phyloP scores from a whole-genome alignment of 148 eudicot species.

The Vaccinium vitisidaea region DNA sequence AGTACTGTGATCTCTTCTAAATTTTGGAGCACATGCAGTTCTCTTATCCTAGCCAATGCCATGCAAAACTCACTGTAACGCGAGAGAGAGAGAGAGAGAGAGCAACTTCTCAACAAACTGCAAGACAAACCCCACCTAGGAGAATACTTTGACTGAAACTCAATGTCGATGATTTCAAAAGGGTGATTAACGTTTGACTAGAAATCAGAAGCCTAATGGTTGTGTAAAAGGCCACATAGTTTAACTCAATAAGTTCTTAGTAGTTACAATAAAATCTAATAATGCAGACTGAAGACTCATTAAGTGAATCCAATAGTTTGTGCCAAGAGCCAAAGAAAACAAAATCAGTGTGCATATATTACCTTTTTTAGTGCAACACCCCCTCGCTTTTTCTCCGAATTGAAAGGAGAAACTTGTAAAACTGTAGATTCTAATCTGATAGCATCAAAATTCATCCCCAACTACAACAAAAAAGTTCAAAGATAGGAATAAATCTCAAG shows the following conservation, averaged over 20 bases:
- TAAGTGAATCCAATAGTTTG: not conserved
- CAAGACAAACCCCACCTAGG: not conserved
- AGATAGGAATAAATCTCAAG: conserved; percentile 13
- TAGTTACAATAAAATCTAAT: not conserved
- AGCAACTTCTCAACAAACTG: not conserved
- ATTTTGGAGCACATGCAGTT: not conserved
- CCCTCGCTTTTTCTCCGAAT: conserved; percentile 85
- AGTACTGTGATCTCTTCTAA: not conserved
- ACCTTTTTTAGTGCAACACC: conserved; percentile 86
- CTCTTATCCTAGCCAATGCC: not conserved
- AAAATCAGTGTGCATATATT: conserved; percentile 18
- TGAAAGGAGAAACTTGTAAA: conserved; percentile 83
- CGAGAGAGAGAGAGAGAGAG: not conserved
- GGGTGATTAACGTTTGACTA: not conserved
- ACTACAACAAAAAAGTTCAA: conserved; percentile 30
- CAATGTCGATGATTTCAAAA: not conserved
- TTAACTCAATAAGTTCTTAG: not conserved
- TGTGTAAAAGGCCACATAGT: not conserved
- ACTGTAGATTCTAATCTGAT: conserved; percentile 61
- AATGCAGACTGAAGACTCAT: not conserved
- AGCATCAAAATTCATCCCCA: conserved; percentile 83
- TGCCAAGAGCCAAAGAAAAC: not conserved
- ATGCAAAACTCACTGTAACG: not conserved
- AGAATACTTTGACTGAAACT: not conserved
- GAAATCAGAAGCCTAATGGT: not conserved